phyloP scores from a whole-genome alignment of 2,329 filamentous ascomycete species.

The Diaporthe ilicicola region DNA sequence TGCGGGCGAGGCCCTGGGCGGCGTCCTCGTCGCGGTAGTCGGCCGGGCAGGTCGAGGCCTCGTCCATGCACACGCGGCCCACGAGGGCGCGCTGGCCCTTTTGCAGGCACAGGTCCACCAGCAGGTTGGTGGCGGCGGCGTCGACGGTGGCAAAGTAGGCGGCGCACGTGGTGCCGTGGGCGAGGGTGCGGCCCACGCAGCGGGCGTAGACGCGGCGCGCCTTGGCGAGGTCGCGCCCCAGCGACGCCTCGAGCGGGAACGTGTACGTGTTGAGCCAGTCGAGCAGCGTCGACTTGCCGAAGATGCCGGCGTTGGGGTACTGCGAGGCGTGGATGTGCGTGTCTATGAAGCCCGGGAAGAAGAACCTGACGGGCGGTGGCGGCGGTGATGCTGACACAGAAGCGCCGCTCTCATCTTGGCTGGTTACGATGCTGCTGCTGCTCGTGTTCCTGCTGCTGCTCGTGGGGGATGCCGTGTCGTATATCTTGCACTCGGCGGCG shows the following conservation, averaged over 20 bases:
- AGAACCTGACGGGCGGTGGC: conserved; percentile 65
- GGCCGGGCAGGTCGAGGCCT: conserved; percentile 67
- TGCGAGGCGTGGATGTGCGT: conserved; percentile 96
- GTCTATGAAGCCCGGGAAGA: conserved; percentile 88
- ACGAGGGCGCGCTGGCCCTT: conserved; percentile 90
- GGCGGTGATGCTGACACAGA: background rate
- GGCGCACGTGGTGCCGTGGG: conserved; percentile 91
- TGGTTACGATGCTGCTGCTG: background rate
- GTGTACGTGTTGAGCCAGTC: conserved; percentile 96
- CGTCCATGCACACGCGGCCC: conserved; percentile 96
- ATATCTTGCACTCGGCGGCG: conserved; percentile 47
- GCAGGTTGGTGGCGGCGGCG: conserved; percentile 86
- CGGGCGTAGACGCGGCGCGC: conserved; percentile 79
- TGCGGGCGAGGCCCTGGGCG: conserved; percentile 63
- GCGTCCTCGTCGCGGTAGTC: conserved; percentile 82
- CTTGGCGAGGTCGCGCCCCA: conserved; percentile 64
- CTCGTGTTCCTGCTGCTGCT: background rate
- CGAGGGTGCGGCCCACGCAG: conserved; percentile 80
- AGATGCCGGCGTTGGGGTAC: conserved; percentile 93
- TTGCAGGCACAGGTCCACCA: conserved; percentile 82
- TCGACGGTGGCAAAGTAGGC: conserved; percentile 95
- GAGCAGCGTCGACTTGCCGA: conserved; percentile 90
- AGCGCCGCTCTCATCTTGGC: background rate
- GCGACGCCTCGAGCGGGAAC: conserved; percentile 87
- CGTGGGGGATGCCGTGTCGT: conserved; percentile 29